These are phyloP conservation scores for Aspergillus steynii DNA, from an alignment of 495 filamentous ascomycete genomes.

Conservation along the genomic window DNA sequence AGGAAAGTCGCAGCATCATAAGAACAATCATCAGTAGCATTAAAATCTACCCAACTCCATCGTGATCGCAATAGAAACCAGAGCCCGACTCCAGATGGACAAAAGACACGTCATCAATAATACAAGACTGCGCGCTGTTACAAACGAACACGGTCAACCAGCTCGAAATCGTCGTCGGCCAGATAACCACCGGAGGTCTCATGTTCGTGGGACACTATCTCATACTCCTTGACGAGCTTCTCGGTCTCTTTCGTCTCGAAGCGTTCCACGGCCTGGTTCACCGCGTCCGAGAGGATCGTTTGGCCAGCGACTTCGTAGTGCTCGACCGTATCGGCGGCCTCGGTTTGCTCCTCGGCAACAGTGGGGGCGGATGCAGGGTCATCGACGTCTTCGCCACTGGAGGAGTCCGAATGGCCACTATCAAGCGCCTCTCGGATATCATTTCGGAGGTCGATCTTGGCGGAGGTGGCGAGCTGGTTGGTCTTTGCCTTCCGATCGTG, in stretches of 20 bases:
- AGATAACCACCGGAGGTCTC: conserved; percentile 36
- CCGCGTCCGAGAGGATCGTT: conserved; percentile 53
- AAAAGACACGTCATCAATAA: conserved; percentile 3
- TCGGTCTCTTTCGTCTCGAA: conserved; percentile 58
- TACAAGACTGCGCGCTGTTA: conserved; percentile 13
- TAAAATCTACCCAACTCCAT: conserved; percentile 15
- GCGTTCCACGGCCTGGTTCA: conserved; percentile 56
- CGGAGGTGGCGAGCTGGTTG: conserved; percentile 30
- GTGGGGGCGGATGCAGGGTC: conserved; percentile 30
- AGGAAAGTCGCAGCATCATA: not conserved
- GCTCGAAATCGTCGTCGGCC: conserved; percentile 44
- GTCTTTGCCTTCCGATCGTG: conserved; percentile 31
- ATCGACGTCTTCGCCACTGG: conserved; percentile 39
- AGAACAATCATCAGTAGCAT: not conserved
- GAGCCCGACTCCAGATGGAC: conserved; percentile 3
- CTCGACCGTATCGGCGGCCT: conserved; percentile 43
- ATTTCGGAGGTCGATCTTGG: conserved; percentile 38
- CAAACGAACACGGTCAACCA: conserved; percentile 32
- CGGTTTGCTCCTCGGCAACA: conserved; percentile 19
- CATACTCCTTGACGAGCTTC: conserved; percentile 60
- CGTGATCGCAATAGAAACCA: conserved; percentile 12
- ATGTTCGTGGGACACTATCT: conserved; percentile 50
- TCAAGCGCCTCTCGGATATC: conserved; percentile 34
- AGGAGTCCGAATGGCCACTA: conserved; percentile 32
- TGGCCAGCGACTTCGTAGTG: conserved; percentile 54